phyloP scores from a whole-genome alignment of 2,329 filamentous ascomycete genomes.

The Gliomastix tumulicola region DNA sequence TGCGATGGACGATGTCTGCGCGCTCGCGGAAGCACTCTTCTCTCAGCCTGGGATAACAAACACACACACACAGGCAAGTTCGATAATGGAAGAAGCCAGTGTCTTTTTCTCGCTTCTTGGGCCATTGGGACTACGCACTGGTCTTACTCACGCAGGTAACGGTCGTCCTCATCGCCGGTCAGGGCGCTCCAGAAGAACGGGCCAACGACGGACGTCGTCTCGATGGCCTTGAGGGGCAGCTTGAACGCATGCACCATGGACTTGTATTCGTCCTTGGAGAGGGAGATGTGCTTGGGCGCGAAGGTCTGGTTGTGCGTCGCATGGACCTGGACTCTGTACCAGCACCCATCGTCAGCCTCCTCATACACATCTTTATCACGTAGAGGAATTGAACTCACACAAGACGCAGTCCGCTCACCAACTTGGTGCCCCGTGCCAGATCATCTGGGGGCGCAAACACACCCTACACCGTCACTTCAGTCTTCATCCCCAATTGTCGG shows the following conservation, averaged over 20 bases:
- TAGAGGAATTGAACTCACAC: slow-evolving; percentile 43
- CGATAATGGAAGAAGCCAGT: too few relatives aligned
- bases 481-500: not conserved
- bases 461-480: slow-evolving; percentile 28
- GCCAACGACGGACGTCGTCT: slow-evolving; percentile 51
- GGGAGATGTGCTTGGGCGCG: slow-evolving; percentile 43
- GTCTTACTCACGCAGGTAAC: slow-evolving; percentile 46
- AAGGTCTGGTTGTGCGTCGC: slow-evolving; percentile 53
- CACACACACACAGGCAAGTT: too few relatives aligned
- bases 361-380: too few relatives aligned
- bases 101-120: too few relatives aligned
- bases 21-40: too few relatives aligned
- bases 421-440: slow-evolving; percentile 30
- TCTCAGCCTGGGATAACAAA: too few relatives aligned
- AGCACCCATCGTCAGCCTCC: too few relatives aligned
- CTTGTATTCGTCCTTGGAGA: slow-evolving; percentile 41
- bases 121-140: too few relatives aligned
- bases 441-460: slow-evolving; percentile 40
- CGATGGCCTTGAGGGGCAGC: slow-evolving; percentile 50
- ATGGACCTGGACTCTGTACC: slow-evolving; percentile 44
- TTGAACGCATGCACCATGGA: slow-evolving; percentile 47
- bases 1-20: slow-evolving; percentile 58
- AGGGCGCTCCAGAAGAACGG: slow-evolving; percentile 56
- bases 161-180: slow-evolving; percentile 49
- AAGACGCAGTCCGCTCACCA: slow-evolving; percentile 45